Evolutionary conservation across 345 rosid species (phyloP).

Genomic region (Citropsis articulata): DNA sequence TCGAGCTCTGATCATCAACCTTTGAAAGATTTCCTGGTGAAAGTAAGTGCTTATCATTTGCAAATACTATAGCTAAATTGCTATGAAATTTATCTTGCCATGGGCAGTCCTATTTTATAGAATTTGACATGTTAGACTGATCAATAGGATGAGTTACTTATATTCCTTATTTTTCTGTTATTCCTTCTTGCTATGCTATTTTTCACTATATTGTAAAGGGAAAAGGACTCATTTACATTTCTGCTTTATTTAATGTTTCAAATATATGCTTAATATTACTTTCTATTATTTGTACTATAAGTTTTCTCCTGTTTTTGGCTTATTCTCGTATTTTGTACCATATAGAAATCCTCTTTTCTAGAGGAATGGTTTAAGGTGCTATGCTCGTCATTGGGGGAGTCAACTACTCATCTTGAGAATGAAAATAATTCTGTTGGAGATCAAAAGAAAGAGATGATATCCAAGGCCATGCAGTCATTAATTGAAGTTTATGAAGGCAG

Average conservation of each 20-base stretch:
- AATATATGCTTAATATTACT: not conserved
- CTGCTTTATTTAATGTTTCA: not conserved
- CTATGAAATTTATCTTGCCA: not conserved
- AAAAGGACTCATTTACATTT: not conserved
- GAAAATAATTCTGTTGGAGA: constrained; percentile 31
- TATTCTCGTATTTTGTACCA: constrained; percentile 13
- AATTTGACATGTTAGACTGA: not conserved
- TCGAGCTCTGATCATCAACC: constrained; percentile 53
- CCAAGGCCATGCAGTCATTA: constrained; percentile 59
- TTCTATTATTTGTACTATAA: not conserved
- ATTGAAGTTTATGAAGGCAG: constrained; percentile 40
- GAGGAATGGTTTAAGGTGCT: constrained; percentile 87
- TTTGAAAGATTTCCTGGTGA: constrained; percentile 71
- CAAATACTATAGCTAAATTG: constrained; percentile 8
- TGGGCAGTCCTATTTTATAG: not conserved
- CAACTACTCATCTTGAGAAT: constrained; percentile 24
- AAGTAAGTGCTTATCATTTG: constrained; percentile 42
- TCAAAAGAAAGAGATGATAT: constrained; percentile 73
- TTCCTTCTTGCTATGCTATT: not conserved
- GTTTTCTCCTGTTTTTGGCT: constrained; percentile 3
- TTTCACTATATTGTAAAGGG: not conserved
- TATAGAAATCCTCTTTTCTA: constrained; percentile 67
- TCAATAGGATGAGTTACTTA: not conserved
- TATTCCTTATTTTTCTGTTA: not conserved
- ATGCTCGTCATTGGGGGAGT: constrained; percentile 48